A percentile compares a stretch with the other conserved stretches of the same genome.
Conservation (phyloP, 148 eudicot genomes). For the Vaccinium darrowii region DNA sequence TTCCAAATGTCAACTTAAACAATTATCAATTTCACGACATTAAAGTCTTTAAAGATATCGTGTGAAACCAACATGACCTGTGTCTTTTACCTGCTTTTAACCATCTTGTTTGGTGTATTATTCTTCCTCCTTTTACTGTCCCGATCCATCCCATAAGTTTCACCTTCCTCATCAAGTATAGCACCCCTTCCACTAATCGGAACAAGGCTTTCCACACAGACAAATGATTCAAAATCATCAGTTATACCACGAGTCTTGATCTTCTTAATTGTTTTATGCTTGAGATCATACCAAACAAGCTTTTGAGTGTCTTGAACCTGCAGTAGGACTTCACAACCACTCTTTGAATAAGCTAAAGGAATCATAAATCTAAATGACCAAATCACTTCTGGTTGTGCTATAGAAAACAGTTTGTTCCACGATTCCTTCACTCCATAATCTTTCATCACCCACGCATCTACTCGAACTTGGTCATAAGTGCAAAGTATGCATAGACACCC, state of each 20-base stretch:
- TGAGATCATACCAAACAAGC: neutral
- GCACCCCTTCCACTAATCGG: neutral
- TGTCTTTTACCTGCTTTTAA: too few relatives aligned
- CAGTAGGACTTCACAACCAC: neutral
- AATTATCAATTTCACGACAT: too few relatives aligned
- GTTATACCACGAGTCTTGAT: neutral
- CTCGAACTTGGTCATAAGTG: neutral
- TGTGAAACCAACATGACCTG: neutral
- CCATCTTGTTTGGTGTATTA: neutral
- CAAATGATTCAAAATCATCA: neutral
- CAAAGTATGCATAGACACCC: conserved; percentile 21
- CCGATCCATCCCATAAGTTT: neutral
- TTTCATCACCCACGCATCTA: conserved; percentile 33
- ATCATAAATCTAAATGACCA: neutral
- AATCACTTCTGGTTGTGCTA: neutral
- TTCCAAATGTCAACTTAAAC: too few relatives aligned
- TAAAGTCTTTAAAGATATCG: too few relatives aligned
- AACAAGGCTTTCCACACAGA: neutral
- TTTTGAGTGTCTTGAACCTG: neutral
- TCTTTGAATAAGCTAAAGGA: neutral
- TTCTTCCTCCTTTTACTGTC: neutral
- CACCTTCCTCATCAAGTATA: neutral
- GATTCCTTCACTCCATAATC: neutral
- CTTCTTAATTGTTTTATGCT: neutral
- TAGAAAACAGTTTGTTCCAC: neutral